Percentiles rank a stretch among this genome's conserved stretches.
Evolutionary conservation across 148 eudicot genomes (phyloP).

Genomic region (Suaeda aralocaspica): DNA sequence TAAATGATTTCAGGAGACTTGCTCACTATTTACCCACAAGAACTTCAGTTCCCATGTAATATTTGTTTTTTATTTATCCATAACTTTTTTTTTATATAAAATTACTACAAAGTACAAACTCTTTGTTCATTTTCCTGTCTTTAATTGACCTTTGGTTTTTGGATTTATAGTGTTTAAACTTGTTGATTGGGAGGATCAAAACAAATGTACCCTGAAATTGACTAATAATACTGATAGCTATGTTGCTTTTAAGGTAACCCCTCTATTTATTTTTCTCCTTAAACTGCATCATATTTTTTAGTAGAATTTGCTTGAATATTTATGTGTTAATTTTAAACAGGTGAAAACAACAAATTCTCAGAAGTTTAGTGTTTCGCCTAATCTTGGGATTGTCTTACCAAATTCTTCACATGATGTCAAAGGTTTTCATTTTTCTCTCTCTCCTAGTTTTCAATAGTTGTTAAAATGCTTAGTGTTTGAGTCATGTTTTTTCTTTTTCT

Average conservation of each 20-base stretch:
- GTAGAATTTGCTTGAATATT: not conserved
- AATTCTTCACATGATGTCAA: constrained; percentile 58
- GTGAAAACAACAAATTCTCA: constrained; percentile 89
- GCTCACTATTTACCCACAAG: constrained; percentile 34
- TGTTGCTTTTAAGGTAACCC: constrained; percentile 52
- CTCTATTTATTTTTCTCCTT: not conserved
- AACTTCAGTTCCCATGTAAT: constrained; percentile 40
- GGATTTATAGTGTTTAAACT: not conserved
- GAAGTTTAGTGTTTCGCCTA: constrained; percentile 80
- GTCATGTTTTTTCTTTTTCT: not conserved
- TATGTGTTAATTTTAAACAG: constrained; percentile 29
- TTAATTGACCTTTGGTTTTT: not conserved
- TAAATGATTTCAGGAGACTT: constrained; percentile 32
- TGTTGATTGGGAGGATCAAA: constrained; percentile 45
- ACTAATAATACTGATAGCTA: constrained; percentile 36
- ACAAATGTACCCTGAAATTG: constrained; percentile 36
- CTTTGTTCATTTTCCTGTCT: not conserved
- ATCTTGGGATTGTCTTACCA: constrained; percentile 74
- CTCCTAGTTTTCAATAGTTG: too few relatives aligned
- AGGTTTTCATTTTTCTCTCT: too few relatives aligned
- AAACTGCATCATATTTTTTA: not conserved
- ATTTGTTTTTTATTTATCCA: too few relatives aligned
- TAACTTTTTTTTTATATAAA: too few relatives aligned
- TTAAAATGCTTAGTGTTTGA: too few relatives aligned
- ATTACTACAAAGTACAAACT: too few relatives aligned